Conservation (phyloP, 345 rosid genomes). For the Moringa oleifera region DNA sequence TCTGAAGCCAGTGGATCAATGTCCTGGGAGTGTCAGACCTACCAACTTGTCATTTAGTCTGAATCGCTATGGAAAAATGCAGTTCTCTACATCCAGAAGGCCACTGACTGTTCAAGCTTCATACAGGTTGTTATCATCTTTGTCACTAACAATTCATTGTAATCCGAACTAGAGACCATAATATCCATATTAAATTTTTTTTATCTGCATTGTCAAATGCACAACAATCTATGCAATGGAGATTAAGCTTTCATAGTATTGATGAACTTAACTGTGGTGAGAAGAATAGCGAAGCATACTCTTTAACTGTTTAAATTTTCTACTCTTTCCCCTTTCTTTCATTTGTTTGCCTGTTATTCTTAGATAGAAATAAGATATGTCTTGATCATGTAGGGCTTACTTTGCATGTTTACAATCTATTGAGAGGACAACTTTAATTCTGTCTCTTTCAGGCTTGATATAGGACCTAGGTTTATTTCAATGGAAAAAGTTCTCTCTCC, state of each 20-base stretch:
- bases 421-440: not conserved
- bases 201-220: too few species aligned
- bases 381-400: not conserved
- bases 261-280: not conserved
- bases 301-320: not conserved
- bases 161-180: too few species aligned
- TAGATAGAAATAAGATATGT: not conserved
- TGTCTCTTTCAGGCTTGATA: not conserved
- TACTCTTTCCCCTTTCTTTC: not conserved
- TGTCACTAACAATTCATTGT: not conserved
- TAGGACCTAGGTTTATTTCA: not conserved
- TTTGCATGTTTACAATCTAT: not conserved
- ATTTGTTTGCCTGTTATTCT: not conserved
- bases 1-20: conserved; percentile 29
- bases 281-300: not conserved
- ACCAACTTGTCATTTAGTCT: conserved; percentile 43
- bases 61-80: conserved; percentile 32
- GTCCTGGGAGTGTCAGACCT: conserved; percentile 22
- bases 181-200: too few species aligned
- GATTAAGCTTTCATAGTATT: not conserved
- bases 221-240: too few species aligned
- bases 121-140: conserved; percentile 49
- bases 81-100: conserved; percentile 36
- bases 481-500: not conserved
- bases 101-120: conserved; percentile 55